Conservation (phyloP, 805 yeast species). For the Isabelozyma rhagii region DNA sequence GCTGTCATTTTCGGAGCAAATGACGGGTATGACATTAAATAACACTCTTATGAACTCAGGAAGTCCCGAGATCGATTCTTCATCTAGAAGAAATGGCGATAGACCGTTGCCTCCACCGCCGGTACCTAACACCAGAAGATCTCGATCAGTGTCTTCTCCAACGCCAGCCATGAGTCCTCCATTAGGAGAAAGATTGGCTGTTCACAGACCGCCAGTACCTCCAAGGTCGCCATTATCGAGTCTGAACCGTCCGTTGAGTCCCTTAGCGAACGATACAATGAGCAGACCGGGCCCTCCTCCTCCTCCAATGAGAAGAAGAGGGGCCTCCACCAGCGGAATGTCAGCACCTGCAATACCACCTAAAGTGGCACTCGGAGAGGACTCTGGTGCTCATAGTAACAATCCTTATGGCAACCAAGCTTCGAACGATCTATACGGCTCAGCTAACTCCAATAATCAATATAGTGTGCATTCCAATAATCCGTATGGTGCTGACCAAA, state of each 20-base stretch:
- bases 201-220: conserved; percentile 14
- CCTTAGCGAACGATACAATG: conserved; percentile 8
- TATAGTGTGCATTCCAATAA: neutral
- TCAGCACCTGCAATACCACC: conserved; percentile 27
- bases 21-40: conserved; percentile 35
- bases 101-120: conserved; percentile 28
- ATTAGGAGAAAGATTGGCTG: conserved; percentile 1
- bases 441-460: neutral
- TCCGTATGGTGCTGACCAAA: neutral
- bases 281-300: conserved; percentile 29
- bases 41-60: conserved; percentile 35
- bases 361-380: conserved; percentile 12
- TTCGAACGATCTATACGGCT: conserved; percentile 4
- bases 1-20: conserved; percentile 38
- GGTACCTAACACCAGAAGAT: conserved; percentile 36
- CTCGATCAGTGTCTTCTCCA: conserved; percentile 31
- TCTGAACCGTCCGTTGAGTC: conserved; percentile 19
- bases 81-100: conserved; percentile 4
- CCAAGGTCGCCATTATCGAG: conserved; percentile 19
- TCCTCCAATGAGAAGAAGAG: conserved; percentile 36
- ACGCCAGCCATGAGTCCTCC: conserved; percentile 16
- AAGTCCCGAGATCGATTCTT: conserved; percentile 10
- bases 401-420: neutral
- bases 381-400: neutral
- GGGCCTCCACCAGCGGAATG: conserved; percentile 7